phyloP scores from a whole-genome alignment of 495 filamentous ascomycete genomes.

The Cetradonia linearis region DNA sequence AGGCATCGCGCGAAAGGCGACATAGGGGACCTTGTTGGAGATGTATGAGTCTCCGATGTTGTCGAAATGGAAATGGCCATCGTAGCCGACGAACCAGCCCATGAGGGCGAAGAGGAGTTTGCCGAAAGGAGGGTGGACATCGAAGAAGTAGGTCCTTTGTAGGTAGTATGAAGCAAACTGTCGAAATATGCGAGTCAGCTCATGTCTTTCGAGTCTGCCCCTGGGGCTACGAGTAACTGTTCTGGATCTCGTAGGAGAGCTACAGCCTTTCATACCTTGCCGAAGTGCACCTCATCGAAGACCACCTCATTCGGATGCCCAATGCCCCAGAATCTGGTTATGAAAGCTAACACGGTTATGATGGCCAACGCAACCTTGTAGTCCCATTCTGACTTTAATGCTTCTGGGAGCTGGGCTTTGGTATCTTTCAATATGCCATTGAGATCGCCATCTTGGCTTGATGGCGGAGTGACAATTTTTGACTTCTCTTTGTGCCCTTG shows the following conservation, averaged over 20 bases:
- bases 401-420: conserved; percentile 18
- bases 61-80: conserved; percentile 95
- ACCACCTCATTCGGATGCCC: conserved; percentile 92
- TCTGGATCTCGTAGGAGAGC: background rate
- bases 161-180: conserved; percentile 97
- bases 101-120: conserved; percentile 65
- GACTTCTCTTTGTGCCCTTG: conserved; percentile 36
- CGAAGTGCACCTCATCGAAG: conserved; percentile 99
- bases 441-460: conserved; percentile 22
- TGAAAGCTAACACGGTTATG: conserved; percentile 74
- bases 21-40: conserved; percentile 90
- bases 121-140: conserved; percentile 96
- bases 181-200: background rate
- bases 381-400: conserved; percentile 53
- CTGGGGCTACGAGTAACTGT: background rate
- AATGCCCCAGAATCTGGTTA: conserved; percentile 91
- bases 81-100: conserved; percentile 91
- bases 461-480: conserved; percentile 30
- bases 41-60: conserved; percentile 99
- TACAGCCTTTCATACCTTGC: conserved; percentile 60
- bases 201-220: background rate
- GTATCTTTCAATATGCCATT: conserved; percentile 22
- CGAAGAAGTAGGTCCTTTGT: conserved; percentile 98
- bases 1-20: conserved; percentile 89
- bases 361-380: conserved; percentile 72